These are phyloP conservation scores for Endoconidiophora polonica DNA, from an alignment of 2,329 filamentous ascomycete genomes.

Conservation along the genomic window DNA sequence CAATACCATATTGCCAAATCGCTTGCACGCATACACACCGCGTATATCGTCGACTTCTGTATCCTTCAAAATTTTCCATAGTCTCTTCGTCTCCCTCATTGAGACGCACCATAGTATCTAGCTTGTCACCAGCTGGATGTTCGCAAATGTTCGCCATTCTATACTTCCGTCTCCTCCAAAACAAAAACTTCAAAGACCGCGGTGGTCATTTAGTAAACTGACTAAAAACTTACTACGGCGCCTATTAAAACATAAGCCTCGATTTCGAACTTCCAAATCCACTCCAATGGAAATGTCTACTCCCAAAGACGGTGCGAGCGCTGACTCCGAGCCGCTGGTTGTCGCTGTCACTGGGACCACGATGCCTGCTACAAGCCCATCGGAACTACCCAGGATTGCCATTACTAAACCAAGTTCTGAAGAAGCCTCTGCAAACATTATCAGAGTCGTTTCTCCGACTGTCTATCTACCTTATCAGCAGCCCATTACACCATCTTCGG, in stretches of 20 bases:
- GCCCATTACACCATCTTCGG: slow-evolving; percentile 1
- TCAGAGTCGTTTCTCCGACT: neutral
- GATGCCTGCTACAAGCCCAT: neutral
- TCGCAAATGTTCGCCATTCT: slow-evolving; percentile 1
- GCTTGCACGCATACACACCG: neutral
- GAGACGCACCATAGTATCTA: neutral
- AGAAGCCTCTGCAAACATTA: neutral
- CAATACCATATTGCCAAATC: neutral
- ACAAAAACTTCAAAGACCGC: neutral
- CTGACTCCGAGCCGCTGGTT: neutral
- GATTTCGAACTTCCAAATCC: neutral
- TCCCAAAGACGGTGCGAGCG: neutral
- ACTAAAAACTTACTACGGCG: neutral
- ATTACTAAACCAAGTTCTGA: neutral
- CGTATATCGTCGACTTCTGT: slow-evolving; percentile 1
- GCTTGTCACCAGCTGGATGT: slow-evolving; percentile 2
- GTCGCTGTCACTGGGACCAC: neutral
- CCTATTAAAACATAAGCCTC: neutral
- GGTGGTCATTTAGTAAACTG: slow-evolving; percentile 2
- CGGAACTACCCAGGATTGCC: neutral
- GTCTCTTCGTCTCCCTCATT: neutral
- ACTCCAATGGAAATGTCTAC: neutral
- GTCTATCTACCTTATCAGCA: slow-evolving; percentile 2
- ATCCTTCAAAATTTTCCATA: neutral
- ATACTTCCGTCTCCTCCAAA: neutral